These are phyloP conservation scores for Populus hybrid DNA, from an alignment of 441 rosid species.

Conservation along the genomic window DNA sequence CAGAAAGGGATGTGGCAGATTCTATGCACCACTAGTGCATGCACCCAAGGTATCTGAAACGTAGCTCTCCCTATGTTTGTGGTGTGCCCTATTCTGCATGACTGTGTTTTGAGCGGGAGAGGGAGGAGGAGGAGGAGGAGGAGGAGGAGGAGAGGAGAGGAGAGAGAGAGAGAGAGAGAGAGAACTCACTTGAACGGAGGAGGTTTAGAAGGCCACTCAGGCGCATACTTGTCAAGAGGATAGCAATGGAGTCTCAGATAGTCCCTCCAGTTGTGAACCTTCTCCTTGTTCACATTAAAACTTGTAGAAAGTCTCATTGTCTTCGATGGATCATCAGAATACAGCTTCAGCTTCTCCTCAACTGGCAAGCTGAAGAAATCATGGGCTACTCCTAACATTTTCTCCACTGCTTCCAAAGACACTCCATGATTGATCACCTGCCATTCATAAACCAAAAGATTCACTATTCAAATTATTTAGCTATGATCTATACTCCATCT, in stretches of 20 bases:
- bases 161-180: too few relatives aligned
- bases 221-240: slow-evolving; percentile 38
- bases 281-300: slow-evolving; percentile 49
- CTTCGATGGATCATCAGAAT: slow-evolving; percentile 54
- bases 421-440: slow-evolving; percentile 52
- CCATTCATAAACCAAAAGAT: neutral
- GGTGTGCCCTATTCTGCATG: neutral
- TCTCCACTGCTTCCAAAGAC: slow-evolving; percentile 17
- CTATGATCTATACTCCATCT: neutral
- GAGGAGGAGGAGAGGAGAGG: too few relatives aligned
- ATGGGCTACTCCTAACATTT: slow-evolving; percentile 30
- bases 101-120: neutral
- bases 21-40: too few relatives aligned
- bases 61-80: neutral
- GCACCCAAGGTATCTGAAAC: neutral
- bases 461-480: neutral
- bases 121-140: neutral
- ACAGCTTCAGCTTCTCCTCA: slow-evolving; percentile 50
- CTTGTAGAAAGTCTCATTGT: slow-evolving; percentile 47
- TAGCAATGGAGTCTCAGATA: slow-evolving; percentile 50
- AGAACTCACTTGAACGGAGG: slow-evolving; percentile 39
- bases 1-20: too few relatives aligned
- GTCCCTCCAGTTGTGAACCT: slow-evolving; percentile 54
- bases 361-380: slow-evolving; percentile 42
- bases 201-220: slow-evolving; percentile 56